Evolutionary conservation across 495 filamentous ascomycete genomes (phyloP), one percentile per base, ranked within the genome.

Genomic region (Lichina pygmaea): DNA sequence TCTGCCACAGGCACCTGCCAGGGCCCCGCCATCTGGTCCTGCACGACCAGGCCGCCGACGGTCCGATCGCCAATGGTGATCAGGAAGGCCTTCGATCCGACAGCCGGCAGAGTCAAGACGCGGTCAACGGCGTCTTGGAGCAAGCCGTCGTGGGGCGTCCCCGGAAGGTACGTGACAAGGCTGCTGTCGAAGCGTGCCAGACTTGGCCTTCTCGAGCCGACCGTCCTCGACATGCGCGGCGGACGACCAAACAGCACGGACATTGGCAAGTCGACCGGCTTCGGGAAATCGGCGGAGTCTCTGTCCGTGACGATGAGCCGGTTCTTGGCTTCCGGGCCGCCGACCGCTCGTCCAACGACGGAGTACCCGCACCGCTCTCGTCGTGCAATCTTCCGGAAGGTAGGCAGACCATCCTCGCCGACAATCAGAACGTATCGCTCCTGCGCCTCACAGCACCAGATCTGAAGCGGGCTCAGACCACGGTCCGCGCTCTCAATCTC

Each of bases 1-100:
- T 97, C 85, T 6, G 89, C 72, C 8, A 97, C 84, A 11, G 89
- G 89, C n/a, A 77, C 78, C 56, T 97, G 89, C 84, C 85, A 95
- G 33, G 77, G 80, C 8, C 89, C 89, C 50, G 93, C 86, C 77
- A 95, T 86, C 56, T 95, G 89, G 58, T 94, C 89, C 49, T 83
- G 70, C 15, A 78, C 74, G 24, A 80, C 83, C 34, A 94, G 71
- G 42, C 89, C 89, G 47, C 84, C 84, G 39, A 94, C 89, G 39
- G 78, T 81, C 34, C 91, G 72, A 54, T 95, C 89, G 36, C 78
- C 84, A 53, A 95, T 97, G 3, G 89, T 94, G 53, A 97, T 94
- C 10, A 97, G 67, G 66, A 95, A 97, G 7, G 78, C 84, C 62
- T 94, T 95, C n/a, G 85, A 93, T 7, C 82, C 89, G 15, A 97